Evolutionary conservation across 2,329 filamentous ascomycete species (phyloP), one percentile per base, ranked within the genome.

Genomic region (Pyricularia sp.): DNA sequence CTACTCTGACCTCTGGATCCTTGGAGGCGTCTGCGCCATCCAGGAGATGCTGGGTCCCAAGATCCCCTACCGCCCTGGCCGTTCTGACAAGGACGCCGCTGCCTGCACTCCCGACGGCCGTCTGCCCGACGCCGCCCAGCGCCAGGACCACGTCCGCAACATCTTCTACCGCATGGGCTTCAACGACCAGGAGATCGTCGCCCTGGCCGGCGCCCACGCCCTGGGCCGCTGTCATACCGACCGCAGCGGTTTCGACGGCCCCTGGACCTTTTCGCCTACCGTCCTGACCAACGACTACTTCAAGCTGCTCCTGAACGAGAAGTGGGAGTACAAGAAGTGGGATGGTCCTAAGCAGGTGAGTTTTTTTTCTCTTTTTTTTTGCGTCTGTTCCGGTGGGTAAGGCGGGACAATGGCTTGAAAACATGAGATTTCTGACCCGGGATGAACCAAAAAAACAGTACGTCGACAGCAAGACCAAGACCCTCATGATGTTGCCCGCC

Each of bases 91-190:
- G 75, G 94, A 97, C 74, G 82, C 91, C 33, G 81, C 89, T 70
- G 92, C 89, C 79, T 97, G 94, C 87, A 97, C 95, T 31, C 95
- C 95, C 67, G 94, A 97, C 77, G 95, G 95, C 73, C 93, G 94
- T 79, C 85, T 88, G 33, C 86, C 78, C 30, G 78, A 99, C 78
- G 94, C 86, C 67, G 79, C 88, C 74, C 88, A 97, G 85, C 90
- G 87, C 71, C 84, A 89, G 71, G 87, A 89, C 77, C 94, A 98
- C 82, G 86, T 98, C 75, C 91, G 95, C 76, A 87, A 88, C 82
- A 94, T 98, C 84, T 99, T 98, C 82, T 88, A 89, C 80, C 93
- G 94, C 78, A 98, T 98, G 94, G 94, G 94, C 73, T 98, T 97
- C 86, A 91, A 95, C 80, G 94, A 99, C 82, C 92, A 92, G 76